phyloP scores from a whole-genome alignment of 257 asterid genomes.

The Przewalskia tangutica region DNA sequence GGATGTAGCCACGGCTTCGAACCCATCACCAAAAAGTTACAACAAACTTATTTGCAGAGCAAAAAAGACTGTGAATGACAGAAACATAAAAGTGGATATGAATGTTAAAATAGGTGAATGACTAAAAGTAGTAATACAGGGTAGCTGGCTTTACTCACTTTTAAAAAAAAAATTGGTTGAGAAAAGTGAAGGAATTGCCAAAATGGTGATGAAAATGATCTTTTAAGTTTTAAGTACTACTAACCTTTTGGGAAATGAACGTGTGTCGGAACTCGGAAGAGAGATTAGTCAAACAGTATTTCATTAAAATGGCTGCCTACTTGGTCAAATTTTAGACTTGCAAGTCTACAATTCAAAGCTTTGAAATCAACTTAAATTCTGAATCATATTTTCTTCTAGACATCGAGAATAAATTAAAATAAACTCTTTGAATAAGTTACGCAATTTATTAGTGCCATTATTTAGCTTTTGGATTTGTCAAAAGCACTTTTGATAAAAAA shows the following conservation, averaged over 20 bases:
- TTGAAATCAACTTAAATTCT: background rate
- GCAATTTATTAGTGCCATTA: too few relatives aligned
- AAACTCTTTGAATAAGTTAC: background rate
- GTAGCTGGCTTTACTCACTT: background rate
- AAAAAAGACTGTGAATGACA: background rate
- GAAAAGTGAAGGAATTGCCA: background rate
- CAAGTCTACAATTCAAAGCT: background rate
- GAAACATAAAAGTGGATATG: background rate
- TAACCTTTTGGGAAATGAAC: too few relatives aligned
- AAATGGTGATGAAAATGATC: background rate
- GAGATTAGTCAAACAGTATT: too few relatives aligned
- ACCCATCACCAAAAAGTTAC: conserved; percentile 16
- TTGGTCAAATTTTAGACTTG: conserved; percentile 3
- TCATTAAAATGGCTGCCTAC: background rate
- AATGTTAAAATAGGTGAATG: background rate
- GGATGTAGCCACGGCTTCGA: conserved; percentile 40
- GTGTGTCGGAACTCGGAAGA: too few relatives aligned
- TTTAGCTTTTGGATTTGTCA: too few relatives aligned
- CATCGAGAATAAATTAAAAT: background rate
- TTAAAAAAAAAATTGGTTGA: background rate
- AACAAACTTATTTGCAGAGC: background rate
- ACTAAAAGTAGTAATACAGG: background rate
- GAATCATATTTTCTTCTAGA: background rate
- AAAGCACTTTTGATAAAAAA: too few relatives aligned
- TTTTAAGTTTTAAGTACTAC: too few relatives aligned